phyloP scores from a whole-genome alignment of 73 alveolate genomes.

The Paramecium bursaria region DNA sequence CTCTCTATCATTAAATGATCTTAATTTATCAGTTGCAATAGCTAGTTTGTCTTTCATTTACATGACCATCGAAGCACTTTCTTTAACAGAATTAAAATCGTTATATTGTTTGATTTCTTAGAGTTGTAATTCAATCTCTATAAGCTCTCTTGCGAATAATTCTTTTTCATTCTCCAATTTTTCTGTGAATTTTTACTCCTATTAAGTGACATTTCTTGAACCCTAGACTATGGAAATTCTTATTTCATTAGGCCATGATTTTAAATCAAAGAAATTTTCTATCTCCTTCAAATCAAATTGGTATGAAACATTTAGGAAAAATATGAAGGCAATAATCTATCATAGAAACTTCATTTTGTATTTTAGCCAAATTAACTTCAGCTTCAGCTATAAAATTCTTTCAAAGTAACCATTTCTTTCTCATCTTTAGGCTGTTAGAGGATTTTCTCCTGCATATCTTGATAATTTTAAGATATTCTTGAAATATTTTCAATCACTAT shows the following conservation, averaged over 20 bases:
- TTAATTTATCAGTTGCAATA: slow-evolving; percentile 75
- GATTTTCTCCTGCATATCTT: slow-evolving; percentile 59
- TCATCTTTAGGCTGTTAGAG: slow-evolving; percentile 62
- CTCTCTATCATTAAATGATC: slow-evolving; percentile 87
- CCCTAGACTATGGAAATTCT: slow-evolving; percentile 80
- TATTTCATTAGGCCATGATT: slow-evolving; percentile 78
- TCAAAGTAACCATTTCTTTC: slow-evolving; percentile 62
- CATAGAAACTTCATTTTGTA: slow-evolving; percentile 16
- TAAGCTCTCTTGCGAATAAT: slow-evolving; percentile 73
- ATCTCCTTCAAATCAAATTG: slow-evolving; percentile 38
- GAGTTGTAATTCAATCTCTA: slow-evolving; percentile 65
- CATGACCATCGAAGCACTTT: slow-evolving; percentile 73
- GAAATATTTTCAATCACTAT: slow-evolving; percentile 23
- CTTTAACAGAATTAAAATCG: slow-evolving; percentile 72
- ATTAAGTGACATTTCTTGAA: slow-evolving; percentile 70
- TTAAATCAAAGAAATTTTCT: slow-evolving; percentile 32
- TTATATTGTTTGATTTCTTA: slow-evolving; percentile 81
- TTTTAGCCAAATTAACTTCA: slow-evolving; percentile 68
- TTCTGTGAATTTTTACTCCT: slow-evolving; percentile 81
- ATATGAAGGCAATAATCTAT: slow-evolving; percentile 29
- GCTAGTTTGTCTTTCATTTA: slow-evolving; percentile 74
- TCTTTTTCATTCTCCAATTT: slow-evolving; percentile 85
- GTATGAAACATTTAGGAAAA: slow-evolving; percentile 5
- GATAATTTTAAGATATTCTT: slow-evolving; percentile 25
- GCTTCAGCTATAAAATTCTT: slow-evolving; percentile 63